These are phyloP conservation scores for Podospora anserina DNA, from an alignment of 495 filamentous ascomycete species.

Conservation along the genomic window DNA sequence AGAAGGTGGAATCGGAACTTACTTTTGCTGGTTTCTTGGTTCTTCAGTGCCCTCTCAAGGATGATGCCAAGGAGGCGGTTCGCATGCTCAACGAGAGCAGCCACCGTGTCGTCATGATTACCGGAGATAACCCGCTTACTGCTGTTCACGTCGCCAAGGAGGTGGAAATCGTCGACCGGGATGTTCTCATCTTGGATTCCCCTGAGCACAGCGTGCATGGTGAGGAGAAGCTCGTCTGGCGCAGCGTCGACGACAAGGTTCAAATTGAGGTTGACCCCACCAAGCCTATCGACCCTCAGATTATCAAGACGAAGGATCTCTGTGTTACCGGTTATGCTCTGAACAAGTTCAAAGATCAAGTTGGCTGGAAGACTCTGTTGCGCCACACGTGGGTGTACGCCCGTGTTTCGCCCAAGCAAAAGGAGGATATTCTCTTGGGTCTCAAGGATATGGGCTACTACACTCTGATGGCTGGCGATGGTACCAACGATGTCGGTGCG, in stretches of 20 bases:
- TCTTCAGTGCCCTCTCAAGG: conserved; percentile 91
- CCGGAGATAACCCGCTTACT: conserved; percentile 95
- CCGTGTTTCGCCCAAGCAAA: conserved; percentile 96
- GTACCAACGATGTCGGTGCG: conserved; percentile 97
- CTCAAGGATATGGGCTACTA: conserved; percentile 96
- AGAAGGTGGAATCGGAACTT: conserved; percentile 82
- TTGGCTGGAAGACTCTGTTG: conserved; percentile 65
- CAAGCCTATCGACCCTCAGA: conserved; percentile 73
- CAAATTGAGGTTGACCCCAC: conserved; percentile 84
- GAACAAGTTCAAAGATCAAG: conserved; percentile 80
- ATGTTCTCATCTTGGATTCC: conserved; percentile 90
- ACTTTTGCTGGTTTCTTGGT: conserved; percentile 94
- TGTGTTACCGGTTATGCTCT: conserved; percentile 96
- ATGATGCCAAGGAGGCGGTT: conserved; percentile 88
- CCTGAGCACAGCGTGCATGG: conserved; percentile 79
- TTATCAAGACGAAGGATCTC: conserved; percentile 83
- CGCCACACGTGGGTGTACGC: conserved; percentile 97
- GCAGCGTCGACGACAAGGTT: conserved; percentile 86
- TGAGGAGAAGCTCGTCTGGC: conserved; percentile 84
- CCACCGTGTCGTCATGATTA: conserved; percentile 99
- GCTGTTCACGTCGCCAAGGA: conserved; percentile 92
- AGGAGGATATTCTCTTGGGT: conserved; percentile 95
- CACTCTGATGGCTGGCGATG: conserved; percentile 97
- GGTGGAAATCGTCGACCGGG: conserved; percentile 96
- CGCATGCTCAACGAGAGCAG: conserved; percentile 98